A percentile compares a stretch with the other conserved stretches of the same genome.
Conservation (phyloP, 164 flowering plant species). For the Umbilicus rupestris region DNA sequence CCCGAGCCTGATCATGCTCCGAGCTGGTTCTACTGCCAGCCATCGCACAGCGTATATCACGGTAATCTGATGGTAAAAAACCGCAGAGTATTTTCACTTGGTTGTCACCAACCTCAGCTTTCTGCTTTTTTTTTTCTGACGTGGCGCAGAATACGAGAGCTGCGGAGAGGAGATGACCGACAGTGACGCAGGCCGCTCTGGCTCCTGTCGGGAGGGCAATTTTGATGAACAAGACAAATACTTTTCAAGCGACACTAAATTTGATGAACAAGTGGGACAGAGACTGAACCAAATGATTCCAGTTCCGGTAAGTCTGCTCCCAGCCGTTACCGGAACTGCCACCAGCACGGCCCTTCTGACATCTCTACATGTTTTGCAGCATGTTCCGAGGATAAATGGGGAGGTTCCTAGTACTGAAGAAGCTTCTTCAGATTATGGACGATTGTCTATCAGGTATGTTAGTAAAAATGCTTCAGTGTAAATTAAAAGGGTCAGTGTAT, state of each 20-base stretch:
- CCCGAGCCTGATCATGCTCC: constrained; percentile 11
- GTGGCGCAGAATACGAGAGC: constrained; percentile 32
- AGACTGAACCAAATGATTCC: constrained; percentile 68
- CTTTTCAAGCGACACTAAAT: constrained; percentile 37
- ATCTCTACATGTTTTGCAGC: neutral
- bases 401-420: neutral
- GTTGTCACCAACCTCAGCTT: neutral
- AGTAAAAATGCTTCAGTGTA: neutral
- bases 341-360: neutral
- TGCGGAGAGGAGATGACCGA: constrained; percentile 25
- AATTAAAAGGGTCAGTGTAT: neutral
- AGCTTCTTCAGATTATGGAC: neutral
- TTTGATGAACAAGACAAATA: constrained; percentile 38
- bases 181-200: constrained; percentile 32
- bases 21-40: constrained; percentile 18
- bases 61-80: constrained; percentile 12
- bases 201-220: constrained; percentile 45
- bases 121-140: neutral
- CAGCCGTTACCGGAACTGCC: neutral
- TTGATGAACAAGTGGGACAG: constrained; percentile 74
- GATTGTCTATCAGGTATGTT: neutral
- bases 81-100: constrained; percentile 15
- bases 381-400: constrained; percentile 4
- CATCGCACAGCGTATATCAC: neutral
- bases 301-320: constrained; percentile 52